phyloP scores from a whole-genome alignment of 139 green algal species.

The Chlamydomonas urium region DNA sequence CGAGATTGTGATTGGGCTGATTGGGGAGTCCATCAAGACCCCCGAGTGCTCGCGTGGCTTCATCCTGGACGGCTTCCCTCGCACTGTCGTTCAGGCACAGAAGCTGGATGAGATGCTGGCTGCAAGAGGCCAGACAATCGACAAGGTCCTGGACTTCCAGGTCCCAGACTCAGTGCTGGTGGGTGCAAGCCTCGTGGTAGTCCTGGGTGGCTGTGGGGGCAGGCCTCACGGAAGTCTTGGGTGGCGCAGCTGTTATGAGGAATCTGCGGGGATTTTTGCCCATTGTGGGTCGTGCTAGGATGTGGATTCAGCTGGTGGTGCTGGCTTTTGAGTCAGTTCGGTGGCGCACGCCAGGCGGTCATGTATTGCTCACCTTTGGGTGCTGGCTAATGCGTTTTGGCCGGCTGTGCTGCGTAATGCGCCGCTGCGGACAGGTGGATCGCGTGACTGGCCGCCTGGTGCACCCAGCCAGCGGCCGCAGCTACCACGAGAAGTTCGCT shows the following conservation, averaged over 20 bases:
- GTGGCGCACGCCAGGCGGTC: no score
- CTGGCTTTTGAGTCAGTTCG: no score
- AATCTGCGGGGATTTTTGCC: no score
- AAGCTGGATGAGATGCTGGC: conserved; percentile 95
- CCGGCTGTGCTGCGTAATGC: no score
- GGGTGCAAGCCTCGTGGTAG: conserved; percentile 5
- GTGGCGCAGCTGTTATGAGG: no score
- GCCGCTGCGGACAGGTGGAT: no score
- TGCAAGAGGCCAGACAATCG: conserved; percentile 67
- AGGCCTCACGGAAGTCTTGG: no score
- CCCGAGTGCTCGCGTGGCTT: conserved; percentile 93
- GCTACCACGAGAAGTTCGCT: conserved; percentile 95
- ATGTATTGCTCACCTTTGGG: no score
- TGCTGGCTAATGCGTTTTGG: no score
- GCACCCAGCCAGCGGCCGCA: conserved; percentile 84
- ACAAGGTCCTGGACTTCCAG: conserved; percentile 89
- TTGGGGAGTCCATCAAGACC: conserved; percentile 81
- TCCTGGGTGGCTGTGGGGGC: no score
- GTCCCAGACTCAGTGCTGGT: conserved; percentile 86
- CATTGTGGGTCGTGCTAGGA: no score
- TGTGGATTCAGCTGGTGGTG: no score
- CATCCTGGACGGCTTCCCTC: conserved; percentile 96
- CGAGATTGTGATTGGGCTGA: conserved; percentile 96
- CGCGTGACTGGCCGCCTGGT: conserved; percentile 86
- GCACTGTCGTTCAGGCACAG: conserved; percentile 63